A percentile compares a stretch with the other conserved stretches of the same genome.
These are phyloP conservation scores for Candida tetrigidarum DNA, from an alignment of 1,139 yeast species.

Conservation along the genomic window DNA sequence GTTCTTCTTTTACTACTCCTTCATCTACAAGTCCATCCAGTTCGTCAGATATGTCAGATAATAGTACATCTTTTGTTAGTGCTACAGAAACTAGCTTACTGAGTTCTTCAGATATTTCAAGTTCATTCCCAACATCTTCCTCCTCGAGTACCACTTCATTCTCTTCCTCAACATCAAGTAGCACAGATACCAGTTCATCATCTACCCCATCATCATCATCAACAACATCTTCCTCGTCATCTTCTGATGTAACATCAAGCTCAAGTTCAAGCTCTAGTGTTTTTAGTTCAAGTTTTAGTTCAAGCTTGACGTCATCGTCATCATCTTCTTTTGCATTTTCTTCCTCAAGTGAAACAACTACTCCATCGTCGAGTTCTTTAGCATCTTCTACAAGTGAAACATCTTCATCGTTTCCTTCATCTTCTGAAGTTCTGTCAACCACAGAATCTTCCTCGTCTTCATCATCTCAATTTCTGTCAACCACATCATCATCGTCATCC, in stretches of 20 bases:
- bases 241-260: slow-evolving; percentile 4
- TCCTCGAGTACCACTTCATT: not conserved
- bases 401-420: slow-evolving; percentile 9
- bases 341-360: slow-evolving; percentile 6
- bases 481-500: slow-evolving; percentile 8
- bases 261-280: slow-evolving; percentile 8
- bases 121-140: not conserved
- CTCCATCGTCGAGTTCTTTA: not conserved
- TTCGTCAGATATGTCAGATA: slow-evolving; percentile 9
- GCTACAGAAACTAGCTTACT: slow-evolving; percentile 1
- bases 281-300: slow-evolving; percentile 9
- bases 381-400: slow-evolving; percentile 8
- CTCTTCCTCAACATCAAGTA: not conserved
- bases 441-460: slow-evolving; percentile 4
- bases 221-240: slow-evolving; percentile 6
- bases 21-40: slow-evolving; percentile 3
- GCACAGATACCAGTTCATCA: not conserved
- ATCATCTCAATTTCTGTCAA: slow-evolving; percentile 8
- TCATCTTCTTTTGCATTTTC: slow-evolving; percentile 14
- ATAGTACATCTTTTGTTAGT: slow-evolving; percentile 1
- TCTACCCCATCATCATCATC: slow-evolving; percentile 9
- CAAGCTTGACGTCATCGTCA: slow-evolving; percentile 10
- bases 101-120: not conserved
- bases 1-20: slow-evolving; percentile 4
- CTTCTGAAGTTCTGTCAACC: slow-evolving; percentile 9